A percentile compares a stretch with the other conserved stretches of the same genome.
phyloP scores from a whole-genome alignment of 2,329 filamentous ascomycete species.

The Diaporthe sp. region DNA sequence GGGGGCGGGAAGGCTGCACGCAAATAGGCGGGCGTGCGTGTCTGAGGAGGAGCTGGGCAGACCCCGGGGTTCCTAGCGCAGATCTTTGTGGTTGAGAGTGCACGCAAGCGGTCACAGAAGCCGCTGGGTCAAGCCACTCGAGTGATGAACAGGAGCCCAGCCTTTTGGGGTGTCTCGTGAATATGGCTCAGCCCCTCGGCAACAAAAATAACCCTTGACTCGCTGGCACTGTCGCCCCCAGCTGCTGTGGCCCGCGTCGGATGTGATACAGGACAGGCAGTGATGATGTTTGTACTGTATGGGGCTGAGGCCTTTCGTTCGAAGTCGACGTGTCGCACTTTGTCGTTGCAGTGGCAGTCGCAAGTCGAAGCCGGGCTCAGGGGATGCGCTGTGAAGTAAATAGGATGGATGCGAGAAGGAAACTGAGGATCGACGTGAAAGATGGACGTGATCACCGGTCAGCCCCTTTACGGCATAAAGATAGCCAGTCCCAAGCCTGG shows the following conservation, averaged over 20 bases:
- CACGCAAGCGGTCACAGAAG: conserved; percentile 28
- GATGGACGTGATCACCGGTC: conserved; percentile 18
- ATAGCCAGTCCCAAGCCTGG: conserved; percentile 32
- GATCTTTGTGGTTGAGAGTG: conserved; percentile 20
- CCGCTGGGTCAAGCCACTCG: conserved; percentile 26
- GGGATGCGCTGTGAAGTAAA: conserved; percentile 24
- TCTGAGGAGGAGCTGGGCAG: conserved; percentile 20
- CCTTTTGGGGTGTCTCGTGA: conserved; percentile 32
- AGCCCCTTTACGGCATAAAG: conserved; percentile 32
- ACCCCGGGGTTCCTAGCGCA: conserved; percentile 26
- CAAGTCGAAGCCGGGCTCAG: conserved; percentile 9
- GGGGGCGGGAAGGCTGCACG: conserved; percentile 23
- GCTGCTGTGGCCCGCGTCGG: conserved; percentile 16
- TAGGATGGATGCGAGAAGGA: neutral
- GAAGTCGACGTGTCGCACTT: conserved; percentile 4
- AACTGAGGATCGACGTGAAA: conserved; percentile 21
- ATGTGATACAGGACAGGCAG: conserved; percentile 1
- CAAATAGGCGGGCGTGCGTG: conserved; percentile 25
- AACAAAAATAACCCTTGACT: conserved; percentile 21
- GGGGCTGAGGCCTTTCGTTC: conserved; percentile 7
- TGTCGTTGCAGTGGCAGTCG: conserved; percentile 1
- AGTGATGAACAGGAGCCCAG: conserved; percentile 32
- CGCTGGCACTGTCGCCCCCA: neutral
- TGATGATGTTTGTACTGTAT: neutral
- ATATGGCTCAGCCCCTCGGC: conserved; percentile 38